Evolutionary conservation across 192 early-diverging fungal species (phyloP).

Genomic region (Coemansia sp.): DNA sequence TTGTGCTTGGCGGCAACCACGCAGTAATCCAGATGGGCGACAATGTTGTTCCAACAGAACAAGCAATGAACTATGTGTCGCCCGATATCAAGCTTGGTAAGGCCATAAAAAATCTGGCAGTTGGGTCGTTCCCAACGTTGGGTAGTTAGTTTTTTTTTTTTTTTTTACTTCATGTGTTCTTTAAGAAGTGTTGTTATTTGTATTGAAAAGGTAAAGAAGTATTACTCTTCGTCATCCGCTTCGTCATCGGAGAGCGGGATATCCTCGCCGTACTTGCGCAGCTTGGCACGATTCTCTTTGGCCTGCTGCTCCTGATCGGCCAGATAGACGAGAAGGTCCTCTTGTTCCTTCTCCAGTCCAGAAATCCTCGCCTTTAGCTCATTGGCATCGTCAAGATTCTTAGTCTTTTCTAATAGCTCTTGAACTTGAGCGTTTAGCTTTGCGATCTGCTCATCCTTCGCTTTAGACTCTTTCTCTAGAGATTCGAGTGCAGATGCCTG

Average conservation of each 20-base stretch:
- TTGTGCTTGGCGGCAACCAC: conserved; percentile 41
- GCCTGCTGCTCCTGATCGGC: conserved; percentile 81
- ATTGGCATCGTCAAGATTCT: conserved; percentile 21
- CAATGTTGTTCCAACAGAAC: conserved; percentile 36
- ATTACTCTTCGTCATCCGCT: conserved; percentile 54
- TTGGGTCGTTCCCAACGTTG: conserved; percentile 22
- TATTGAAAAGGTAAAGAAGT: neutral
- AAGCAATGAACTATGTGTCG: conserved; percentile 27
- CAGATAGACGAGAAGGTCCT: conserved; percentile 81
- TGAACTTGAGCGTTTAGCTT: conserved; percentile 60
- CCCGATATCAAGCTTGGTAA: conserved; percentile 54
- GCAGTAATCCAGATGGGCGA: conserved; percentile 38
- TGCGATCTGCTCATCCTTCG: conserved; percentile 50
- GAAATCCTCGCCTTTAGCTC: conserved; percentile 51
- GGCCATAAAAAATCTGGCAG: conserved; percentile 16
- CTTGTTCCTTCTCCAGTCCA: conserved; percentile 68
- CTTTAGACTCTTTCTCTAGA: conserved; percentile 20
- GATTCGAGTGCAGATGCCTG: conserved; percentile 31
- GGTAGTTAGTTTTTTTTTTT: conserved; percentile 2
- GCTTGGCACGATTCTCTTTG: conserved; percentile 56
- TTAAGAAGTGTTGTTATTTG: neutral
- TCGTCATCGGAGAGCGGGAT: conserved; percentile 62
- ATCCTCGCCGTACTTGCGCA: conserved; percentile 58
- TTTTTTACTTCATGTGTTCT: neutral
- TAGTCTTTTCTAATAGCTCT: conserved; percentile 57